Conservation (phyloP, 768 basidiomycete genomes). For the Amanita brunnescens region DNA sequence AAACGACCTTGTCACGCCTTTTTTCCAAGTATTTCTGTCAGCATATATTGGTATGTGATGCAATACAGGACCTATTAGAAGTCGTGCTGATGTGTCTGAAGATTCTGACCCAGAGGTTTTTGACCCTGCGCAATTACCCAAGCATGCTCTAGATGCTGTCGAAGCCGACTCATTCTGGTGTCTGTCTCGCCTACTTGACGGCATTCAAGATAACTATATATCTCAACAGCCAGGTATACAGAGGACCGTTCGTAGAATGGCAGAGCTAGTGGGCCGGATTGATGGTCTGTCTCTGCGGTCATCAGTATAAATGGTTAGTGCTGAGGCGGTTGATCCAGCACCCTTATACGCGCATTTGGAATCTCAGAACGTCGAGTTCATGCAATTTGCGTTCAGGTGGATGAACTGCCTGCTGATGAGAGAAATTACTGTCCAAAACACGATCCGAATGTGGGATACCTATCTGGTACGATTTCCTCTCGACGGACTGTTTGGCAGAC, state of each 20-base stretch:
- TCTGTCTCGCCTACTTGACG: constrained; percentile 87
- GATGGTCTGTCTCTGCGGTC: constrained; percentile 43
- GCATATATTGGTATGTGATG: constrained; percentile 75
- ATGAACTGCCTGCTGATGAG: constrained; percentile 99
- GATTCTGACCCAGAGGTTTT: constrained; percentile 89
- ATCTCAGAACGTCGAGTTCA: constrained; percentile 92
- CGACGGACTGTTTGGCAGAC: background rate
- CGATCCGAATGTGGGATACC: constrained; percentile 99
- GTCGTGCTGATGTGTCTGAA: constrained; percentile 22
- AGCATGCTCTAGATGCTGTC: constrained; percentile 66
- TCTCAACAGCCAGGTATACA: constrained; percentile 95
- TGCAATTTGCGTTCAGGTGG: constrained; percentile 99
- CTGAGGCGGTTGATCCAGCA: constrained; percentile 33
- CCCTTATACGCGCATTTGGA: constrained; percentile 84
- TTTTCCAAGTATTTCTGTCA: constrained; percentile 95
- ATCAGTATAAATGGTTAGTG: constrained; percentile 1
- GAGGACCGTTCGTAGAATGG: constrained; percentile 87
- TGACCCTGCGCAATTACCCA: constrained; percentile 69
- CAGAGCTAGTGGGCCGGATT: constrained; percentile 84
- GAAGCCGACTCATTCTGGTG: constrained; percentile 99
- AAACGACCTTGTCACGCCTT: constrained; percentile 96
- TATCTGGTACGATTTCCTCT: constrained; percentile 66
- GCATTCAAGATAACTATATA: constrained; percentile 98
- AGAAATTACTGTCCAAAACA: constrained; percentile 94
- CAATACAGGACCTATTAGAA: background rate